These are phyloP conservation scores for Posidonia oceanica DNA, from an alignment of 116 monocot genomes.

Conservation along the genomic window DNA sequence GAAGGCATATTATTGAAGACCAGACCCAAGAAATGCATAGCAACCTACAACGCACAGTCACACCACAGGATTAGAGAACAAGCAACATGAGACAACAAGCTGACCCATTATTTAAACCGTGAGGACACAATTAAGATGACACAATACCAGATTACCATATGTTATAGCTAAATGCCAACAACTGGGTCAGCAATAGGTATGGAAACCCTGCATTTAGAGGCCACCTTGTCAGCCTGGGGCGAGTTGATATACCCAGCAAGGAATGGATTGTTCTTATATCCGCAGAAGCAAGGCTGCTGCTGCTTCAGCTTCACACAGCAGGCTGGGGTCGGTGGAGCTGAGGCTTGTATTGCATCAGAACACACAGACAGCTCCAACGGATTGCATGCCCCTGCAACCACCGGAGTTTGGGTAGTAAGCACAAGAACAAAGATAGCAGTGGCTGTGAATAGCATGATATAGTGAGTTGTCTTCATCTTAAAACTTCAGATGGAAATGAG, in stretches of 20 bases:
- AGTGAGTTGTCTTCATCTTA: too few relatives aligned
- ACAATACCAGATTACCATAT: background rate
- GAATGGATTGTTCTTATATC: background rate
- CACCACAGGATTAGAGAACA: background rate
- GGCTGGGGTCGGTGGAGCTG: background rate
- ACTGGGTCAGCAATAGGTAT: background rate
- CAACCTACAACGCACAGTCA: background rate
- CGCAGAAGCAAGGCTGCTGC: conserved; percentile 12
- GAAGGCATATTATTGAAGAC: too few relatives aligned
- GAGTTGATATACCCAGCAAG: background rate
- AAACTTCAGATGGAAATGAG: too few relatives aligned
- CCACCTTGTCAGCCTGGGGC: background rate
- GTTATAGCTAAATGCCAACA: background rate
- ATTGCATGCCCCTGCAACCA: background rate
- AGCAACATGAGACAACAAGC: background rate
- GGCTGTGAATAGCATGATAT: too few relatives aligned
- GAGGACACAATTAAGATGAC: background rate
- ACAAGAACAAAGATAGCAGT: too few relatives aligned
- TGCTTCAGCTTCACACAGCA: conserved; percentile 9
- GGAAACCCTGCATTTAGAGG: background rate
- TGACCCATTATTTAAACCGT: too few relatives aligned
- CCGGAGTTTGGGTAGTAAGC: too few relatives aligned
- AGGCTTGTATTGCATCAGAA: background rate
- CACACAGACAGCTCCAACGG: conserved; percentile 1
- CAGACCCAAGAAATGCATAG: background rate